Conservation (phyloP, 108 stramenopile species). For the Cyclostephanos tholiformis region DNA sequence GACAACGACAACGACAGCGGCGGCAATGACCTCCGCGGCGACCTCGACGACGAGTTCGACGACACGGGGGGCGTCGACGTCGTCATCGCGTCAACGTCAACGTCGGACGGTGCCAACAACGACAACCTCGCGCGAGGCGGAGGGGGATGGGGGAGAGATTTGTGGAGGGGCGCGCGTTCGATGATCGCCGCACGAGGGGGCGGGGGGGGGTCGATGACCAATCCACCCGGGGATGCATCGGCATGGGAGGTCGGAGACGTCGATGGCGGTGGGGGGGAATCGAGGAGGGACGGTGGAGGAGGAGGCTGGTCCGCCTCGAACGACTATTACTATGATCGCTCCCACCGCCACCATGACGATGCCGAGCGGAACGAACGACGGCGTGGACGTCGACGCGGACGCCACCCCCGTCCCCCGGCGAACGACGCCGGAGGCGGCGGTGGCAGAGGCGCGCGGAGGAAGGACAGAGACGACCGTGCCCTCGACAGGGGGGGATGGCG, state of each 20-base stretch:
- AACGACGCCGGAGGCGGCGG: too few species aligned
- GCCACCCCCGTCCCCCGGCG: not conserved
- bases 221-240: not conserved
- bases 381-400: not conserved
- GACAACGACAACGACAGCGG: not conserved
- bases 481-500: constrained; percentile 48
- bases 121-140: too few species aligned
- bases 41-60: not conserved
- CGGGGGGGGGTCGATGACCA: too few species aligned
- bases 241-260: too few species aligned
- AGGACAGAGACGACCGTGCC: constrained; percentile 26
- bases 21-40: not conserved
- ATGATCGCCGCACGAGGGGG: too few species aligned
- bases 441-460: too few species aligned
- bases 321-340: not conserved
- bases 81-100: not conserved
- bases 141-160: too few species aligned
- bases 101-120: not conserved
- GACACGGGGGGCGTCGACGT: too few species aligned
- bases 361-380: too few species aligned
- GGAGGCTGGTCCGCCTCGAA: constrained; percentile 13
- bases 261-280: too few species aligned
- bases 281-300: not conserved
- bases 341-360: not conserved
- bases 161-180: too few species aligned